Base-by-base conservation (phyloP, 257 asterid genomes). In the Petunia secreta region DNA sequence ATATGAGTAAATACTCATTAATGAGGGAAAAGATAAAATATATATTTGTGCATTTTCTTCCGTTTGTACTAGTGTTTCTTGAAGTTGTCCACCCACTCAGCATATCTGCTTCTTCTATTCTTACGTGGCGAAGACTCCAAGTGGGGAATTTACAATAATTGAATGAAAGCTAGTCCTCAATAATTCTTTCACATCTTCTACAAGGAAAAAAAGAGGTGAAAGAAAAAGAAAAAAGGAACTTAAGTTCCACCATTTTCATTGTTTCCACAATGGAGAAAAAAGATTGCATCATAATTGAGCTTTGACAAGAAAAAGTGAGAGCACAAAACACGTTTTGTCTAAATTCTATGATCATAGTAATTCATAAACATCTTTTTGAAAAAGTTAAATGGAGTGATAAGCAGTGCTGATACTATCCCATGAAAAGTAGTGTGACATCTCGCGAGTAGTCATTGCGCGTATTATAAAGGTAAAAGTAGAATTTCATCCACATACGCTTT, bases 341-440 rank as follows among this genome's bases (percentile, higher is more conserved):
- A 10, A 71, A 48, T 5, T 71, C 44, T 46, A 1, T 41, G 9
- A 11, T 48, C 41, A 48, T 71, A 48, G 25, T 25, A 25, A 25
- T 25, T 25, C 25, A 71, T 8, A 9, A 16, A 3, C 8, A 58
- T 1, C 11, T 7, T 41, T 73, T 25, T 73, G 40, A 62, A 34
- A 50, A 60, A 60, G 36, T 34, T 52, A 2, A 62, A 63, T 48
- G 50, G 15, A 9, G 59, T 84, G 87, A 84, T 84, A 84, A 81
- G 87, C 55, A 5, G 50, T 52, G 36, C 4, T 7, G 0, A 44
- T 25, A 37, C 1, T 10, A 75, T 57, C 38, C 50, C 50, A 78
- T 80, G 85, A 84, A 78, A 84, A 55, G 87, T 44, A 15, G 41
- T 0, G 78, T 6, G 54, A 8, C 87, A 25, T 77, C 65, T 69